These are phyloP conservation scores for Phylloporus rhodoxanthus DNA, from an alignment of 768 basidiomycete species.

Conservation along the genomic window DNA sequence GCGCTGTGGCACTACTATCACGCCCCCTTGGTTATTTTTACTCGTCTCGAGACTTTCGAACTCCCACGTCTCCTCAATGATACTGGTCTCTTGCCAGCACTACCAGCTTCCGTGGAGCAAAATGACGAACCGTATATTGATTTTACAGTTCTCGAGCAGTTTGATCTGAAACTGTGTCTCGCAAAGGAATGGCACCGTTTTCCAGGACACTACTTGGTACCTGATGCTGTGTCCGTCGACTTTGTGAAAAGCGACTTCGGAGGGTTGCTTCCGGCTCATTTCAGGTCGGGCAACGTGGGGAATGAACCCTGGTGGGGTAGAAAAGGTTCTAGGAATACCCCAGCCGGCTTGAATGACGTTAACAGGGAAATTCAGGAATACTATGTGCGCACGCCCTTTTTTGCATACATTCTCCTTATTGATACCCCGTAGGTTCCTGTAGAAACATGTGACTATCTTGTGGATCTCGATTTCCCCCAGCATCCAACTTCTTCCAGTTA, in stretches of 20 bases:
- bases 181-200: conserved; percentile 97
- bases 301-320: conserved; percentile 32
- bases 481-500: conserved; percentile 48
- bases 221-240: conserved; percentile 72
- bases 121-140: conserved; percentile 49
- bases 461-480: conserved; percentile 83
- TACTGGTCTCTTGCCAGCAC: conserved; percentile 55
- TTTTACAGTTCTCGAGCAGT: conserved; percentile 57
- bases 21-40: conserved; percentile 69
- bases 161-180: conserved; percentile 75
- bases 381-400: conserved; percentile 52
- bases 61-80: conserved; percentile 76
- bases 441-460: conserved; percentile 77
- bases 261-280: conserved; percentile 84
- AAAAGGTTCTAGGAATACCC: conserved; percentile 55
- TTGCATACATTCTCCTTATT: conserved; percentile 2
- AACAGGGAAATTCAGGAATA: conserved; percentile 74
- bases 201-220: conserved; percentile 84
- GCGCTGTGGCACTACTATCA: conserved; percentile 90
- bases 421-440: conserved; percentile 50
- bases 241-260: conserved; percentile 91
- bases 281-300: conserved; percentile 34
- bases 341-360: conserved; percentile 75
- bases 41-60: conserved; percentile 69
- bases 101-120: conserved; percentile 39